Evolutionary conservation across 768 basidiomycete species (phyloP), one percentile per base, ranked within the genome.

Genomic region (Nevesoporus exiguus): DNA sequence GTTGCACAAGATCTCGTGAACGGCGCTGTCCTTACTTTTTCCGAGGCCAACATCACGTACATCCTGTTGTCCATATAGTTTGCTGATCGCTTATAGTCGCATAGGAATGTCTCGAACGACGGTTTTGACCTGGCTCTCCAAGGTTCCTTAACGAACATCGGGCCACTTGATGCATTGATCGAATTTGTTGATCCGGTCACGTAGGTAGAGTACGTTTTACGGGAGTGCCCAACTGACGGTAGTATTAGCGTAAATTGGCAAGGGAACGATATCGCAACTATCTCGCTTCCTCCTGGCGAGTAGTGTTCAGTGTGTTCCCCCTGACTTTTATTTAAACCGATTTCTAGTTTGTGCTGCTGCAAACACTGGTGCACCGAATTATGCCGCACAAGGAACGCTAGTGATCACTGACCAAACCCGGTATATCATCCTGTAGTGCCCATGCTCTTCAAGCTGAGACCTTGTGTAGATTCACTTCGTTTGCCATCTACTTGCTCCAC

Each of bases 161-260:
- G 87, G 0, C 86, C 87, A 21, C 74, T 90, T 47, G 86, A 89
- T 69, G 86, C 85, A 3, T 60, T 77, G 44, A 88, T 90, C 46
- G 77, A 79, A 14, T 90, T 89, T 62, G 71, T 74, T 14, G 81
- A 86, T 40, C 84, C 84, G 2, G 70, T 88, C 42, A 79, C 61
- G 81, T 85, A 70, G 49, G 79, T 67, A 9, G 13, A 8, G 7
- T 39, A n/a, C 19, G 7, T 53, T 11, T 36, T n/a, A 39, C 30
- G 39, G 31, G 30, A 31, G 24, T 13, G 27, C 9, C 31, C 30
- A 4, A 46, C 43, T 51, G 6, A 60, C 17, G n/a, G 15, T 14
- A 3, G 11, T 21, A 33, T 49, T 52, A 86, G 82, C 13, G 81
- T 88, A 15, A 76, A 71, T 17, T 89, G 84, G 83, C 69, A 86